Conservation (phyloP, 192 early-diverging fungal genomes). For the Rhizophagus sp. region DNA sequence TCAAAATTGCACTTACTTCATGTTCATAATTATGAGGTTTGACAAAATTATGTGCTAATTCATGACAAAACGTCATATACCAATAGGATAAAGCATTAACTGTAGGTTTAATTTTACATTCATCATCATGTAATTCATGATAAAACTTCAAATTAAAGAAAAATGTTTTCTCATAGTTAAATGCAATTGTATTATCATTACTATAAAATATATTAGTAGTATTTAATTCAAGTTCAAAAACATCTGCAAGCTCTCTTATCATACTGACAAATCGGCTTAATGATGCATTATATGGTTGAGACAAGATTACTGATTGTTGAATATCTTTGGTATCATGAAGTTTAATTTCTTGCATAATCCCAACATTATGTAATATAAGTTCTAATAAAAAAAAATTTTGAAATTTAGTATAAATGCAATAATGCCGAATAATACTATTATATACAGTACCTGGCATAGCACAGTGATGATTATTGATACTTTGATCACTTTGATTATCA, state of each 20-base stretch:
- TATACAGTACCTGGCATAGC: slow-evolving; percentile 47
- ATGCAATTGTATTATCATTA: slow-evolving; percentile 66
- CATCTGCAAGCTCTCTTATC: slow-evolving; percentile 44
- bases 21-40: slow-evolving; percentile 70
- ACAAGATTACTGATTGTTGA: slow-evolving; percentile 38
- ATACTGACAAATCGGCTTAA: slow-evolving; percentile 46
- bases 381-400: not conserved
- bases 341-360: slow-evolving; percentile 37
- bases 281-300: slow-evolving; percentile 36
- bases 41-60: slow-evolving; percentile 80
- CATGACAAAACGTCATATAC: slow-evolving; percentile 85
- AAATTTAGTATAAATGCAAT: too few species aligned
- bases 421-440: too few species aligned
- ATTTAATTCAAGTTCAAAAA: slow-evolving; percentile 62
- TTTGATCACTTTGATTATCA: slow-evolving; percentile 24
- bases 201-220: slow-evolving; percentile 81
- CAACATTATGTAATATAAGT: slow-evolving; percentile 45
- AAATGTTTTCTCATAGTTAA: slow-evolving; percentile 71
- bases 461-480: slow-evolving; percentile 41
- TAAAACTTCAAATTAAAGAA: slow-evolving; percentile 88
- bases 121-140: slow-evolving; percentile 62
- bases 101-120: slow-evolving; percentile 15
- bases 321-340: slow-evolving; percentile 23
- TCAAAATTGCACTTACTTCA: slow-evolving; percentile 47
- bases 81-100: slow-evolving; percentile 64